phyloP scores from a whole-genome alignment of 176 grass and related monocot species.

The Musa beccarii region DNA sequence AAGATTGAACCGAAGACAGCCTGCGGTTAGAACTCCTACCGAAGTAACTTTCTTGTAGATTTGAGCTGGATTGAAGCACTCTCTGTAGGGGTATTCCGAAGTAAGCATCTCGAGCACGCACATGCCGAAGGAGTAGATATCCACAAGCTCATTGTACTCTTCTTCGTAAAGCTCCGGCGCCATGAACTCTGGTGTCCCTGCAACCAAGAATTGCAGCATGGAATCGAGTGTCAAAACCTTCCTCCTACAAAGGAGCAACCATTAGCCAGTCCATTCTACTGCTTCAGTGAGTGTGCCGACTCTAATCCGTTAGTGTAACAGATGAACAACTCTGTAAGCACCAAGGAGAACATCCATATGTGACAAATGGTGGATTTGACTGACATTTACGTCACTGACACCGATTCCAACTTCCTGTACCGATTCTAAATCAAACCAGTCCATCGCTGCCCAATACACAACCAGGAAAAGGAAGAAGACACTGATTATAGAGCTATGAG shows the following conservation, averaged over 20 bases:
- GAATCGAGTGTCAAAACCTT: background rate
- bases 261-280: background rate
- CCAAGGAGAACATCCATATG: too few relatives aligned
- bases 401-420: too few relatives aligned
- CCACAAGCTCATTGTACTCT: constrained; percentile 61
- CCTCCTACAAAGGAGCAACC: background rate
- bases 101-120: constrained; percentile 94
- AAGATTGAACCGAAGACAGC: background rate
- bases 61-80: constrained; percentile 85
- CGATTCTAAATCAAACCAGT: too few relatives aligned
- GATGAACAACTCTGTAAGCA: too few relatives aligned
- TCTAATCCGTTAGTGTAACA: too few relatives aligned
- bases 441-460: background rate
- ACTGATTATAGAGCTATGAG: background rate
- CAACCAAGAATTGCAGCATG: background rate
- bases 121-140: constrained; percentile 91
- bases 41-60: constrained; percentile 97
- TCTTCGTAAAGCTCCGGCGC: constrained; percentile 93
- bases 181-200: constrained; percentile 91
- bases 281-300: too few relatives aligned
- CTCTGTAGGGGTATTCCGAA: constrained; percentile 68
- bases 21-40: constrained; percentile 9
- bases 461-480: too few relatives aligned
- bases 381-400: too few relatives aligned
- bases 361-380: too few relatives aligned